A percentile compares a stretch with the other conserved stretches of the same genome.
Conservation (phyloP, 73 alveolate species). For the Paramecium tetraurelia region DNA sequence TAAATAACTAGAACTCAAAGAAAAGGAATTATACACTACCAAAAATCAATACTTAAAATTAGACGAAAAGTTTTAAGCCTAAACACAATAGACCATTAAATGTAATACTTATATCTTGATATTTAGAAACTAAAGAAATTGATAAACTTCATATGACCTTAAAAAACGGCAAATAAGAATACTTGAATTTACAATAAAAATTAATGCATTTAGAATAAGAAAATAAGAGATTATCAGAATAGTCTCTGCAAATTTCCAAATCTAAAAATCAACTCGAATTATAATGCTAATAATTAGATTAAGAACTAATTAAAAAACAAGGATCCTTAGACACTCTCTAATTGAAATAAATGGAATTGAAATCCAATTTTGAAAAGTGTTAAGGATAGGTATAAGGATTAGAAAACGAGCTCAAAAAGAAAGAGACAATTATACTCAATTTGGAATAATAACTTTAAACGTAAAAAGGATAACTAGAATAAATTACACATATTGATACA, state of each 20-base stretch:
- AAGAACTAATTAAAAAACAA: not conserved
- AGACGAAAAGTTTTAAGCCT: not conserved
- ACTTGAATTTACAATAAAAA: not conserved
- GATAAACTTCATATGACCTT: not conserved
- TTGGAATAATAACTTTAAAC: not conserved
- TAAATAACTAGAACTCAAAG: not conserved
- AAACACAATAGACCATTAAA: not conserved
- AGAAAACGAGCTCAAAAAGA: not conserved
- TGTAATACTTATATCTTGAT: not conserved
- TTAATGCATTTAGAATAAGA: not conserved
- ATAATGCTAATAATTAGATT: not conserved
- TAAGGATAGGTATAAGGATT: not conserved
- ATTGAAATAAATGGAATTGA: not conserved
- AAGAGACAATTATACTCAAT: not conserved
- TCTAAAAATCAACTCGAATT: not conserved
- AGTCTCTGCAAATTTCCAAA: not conserved
- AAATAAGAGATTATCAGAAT: not conserved
- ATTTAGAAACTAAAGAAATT: not conserved
- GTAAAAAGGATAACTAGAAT: not conserved
- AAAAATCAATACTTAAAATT: not conserved
- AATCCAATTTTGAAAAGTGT: not conserved
- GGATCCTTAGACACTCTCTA: not conserved
- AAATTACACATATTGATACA: not conserved
- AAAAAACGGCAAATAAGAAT: not conserved
- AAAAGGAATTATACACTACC: not conserved